Evolutionary conservation across 1,284 basidiomycete genomes (phyloP).

Genomic region (Megacollybia platyphylla): DNA sequence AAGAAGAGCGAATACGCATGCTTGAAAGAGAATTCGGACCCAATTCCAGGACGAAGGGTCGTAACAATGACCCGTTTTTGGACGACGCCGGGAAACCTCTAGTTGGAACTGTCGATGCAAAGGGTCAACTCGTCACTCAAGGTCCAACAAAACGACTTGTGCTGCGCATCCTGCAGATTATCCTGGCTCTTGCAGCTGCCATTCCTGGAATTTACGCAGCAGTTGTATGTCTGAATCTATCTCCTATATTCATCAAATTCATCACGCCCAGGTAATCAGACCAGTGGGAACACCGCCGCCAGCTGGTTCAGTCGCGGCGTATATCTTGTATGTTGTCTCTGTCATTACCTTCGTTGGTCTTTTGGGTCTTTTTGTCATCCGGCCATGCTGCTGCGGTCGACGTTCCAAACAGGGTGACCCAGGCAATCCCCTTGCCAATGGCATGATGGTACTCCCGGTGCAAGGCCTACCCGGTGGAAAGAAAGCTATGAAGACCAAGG

Average conservation of each 20-base stretch:
- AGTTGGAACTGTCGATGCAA: constrained; percentile 43
- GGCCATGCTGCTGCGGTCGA: constrained; percentile 38
- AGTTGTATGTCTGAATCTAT: constrained; percentile 19
- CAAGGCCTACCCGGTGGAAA: constrained; percentile 27
- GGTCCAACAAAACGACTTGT: constrained; percentile 47
- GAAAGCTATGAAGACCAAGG: constrained; percentile 22
- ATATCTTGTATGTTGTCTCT: constrained; percentile 44
- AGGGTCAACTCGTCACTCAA: constrained; percentile 44
- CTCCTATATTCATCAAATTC: constrained; percentile 6
- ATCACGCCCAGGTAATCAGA: constrained; percentile 36
- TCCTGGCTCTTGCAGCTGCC: constrained; percentile 36
- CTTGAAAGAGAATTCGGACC: constrained; percentile 50
- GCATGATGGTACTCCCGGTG: constrained; percentile 58
- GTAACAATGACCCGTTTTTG: constrained; percentile 16
- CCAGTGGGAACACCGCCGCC: constrained; percentile 40
- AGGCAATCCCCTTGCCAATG: constrained; percentile 21
- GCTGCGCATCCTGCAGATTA: constrained; percentile 32
- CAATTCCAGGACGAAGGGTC: constrained; percentile 17
- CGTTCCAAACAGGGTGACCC: constrained; percentile 11
- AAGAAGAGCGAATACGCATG: constrained; percentile 58
- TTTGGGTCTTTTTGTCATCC: constrained; percentile 43
- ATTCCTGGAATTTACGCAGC: constrained; percentile 51
- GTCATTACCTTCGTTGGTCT: constrained; percentile 36
- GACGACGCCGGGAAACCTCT: constrained; percentile 32
- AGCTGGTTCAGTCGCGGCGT: constrained; percentile 37